Conservation (phyloP, 2,329 filamentous ascomycete genomes). For the Stagonosporopsis vannaccii region DNA sequence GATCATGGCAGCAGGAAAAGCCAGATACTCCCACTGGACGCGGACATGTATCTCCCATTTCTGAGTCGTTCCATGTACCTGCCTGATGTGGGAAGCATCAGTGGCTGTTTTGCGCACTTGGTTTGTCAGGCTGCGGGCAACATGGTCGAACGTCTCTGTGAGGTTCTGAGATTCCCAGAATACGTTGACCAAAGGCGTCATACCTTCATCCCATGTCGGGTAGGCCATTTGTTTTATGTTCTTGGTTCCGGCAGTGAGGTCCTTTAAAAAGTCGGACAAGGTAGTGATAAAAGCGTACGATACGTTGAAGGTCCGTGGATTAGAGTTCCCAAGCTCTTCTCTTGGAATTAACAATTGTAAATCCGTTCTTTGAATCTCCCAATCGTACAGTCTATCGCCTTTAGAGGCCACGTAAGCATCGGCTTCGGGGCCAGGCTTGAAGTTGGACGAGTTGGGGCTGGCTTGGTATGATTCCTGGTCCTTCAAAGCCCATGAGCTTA, state of each 20-base stretch:
- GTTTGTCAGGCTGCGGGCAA: conserved; percentile 11
- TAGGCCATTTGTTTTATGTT: neutral
- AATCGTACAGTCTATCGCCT: neutral
- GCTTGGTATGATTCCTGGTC: neutral
- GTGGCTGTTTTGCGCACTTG: neutral
- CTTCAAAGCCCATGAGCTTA: neutral
- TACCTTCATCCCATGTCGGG: neutral
- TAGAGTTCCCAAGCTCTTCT: neutral
- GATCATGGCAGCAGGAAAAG: conserved; percentile 9
- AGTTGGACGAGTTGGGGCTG: neutral
- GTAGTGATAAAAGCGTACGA: neutral
- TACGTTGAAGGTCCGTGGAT: neutral
- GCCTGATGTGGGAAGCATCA: neutral
- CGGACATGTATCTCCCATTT: conserved; percentile 6
- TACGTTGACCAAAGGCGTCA: neutral
- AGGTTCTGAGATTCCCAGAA: conserved; percentile 8
- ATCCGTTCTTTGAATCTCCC: neutral
- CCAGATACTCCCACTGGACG: conserved; percentile 7
- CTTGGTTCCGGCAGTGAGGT: neutral
- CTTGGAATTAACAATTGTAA: neutral
- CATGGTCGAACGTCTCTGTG: conserved; percentile 3
- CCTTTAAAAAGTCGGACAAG: neutral
- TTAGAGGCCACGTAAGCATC: neutral
- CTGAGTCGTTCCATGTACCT: neutral
- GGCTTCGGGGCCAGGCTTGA: neutral